Base-by-base conservation (phyloP, 2,329 filamentous ascomycete species). In the Alternaria postmessia region DNA sequence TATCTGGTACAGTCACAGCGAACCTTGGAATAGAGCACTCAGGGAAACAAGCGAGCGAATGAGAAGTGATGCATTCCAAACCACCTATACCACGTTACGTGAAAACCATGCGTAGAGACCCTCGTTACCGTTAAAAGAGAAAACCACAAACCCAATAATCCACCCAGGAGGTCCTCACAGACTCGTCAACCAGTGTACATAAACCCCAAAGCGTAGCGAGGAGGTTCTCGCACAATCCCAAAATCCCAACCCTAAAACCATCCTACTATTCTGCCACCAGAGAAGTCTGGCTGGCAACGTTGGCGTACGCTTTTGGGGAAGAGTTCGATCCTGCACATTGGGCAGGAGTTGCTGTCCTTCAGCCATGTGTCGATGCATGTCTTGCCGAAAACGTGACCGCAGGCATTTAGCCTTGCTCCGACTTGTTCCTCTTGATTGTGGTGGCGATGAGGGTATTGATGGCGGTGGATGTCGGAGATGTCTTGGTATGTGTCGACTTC, bases 371-470 rank as follows among this genome's bases (percentile, higher is more conserved):
- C 32, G 16, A 59, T 28, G 20, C 43, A 54, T 16, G 14, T 22
- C n/a, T 36, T 28, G 51, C 51, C 42, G 18, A 59, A 54, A 20
- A 43, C 16, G 26, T 59, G 42, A 1, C 51, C 26, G 43, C 43
- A 49, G 8, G 28, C 22, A 5, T 42, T 22, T 16, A 58, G 30
- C 48, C 20, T 41, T 11, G 38, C 18, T 7, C 20, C 48, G 14
- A 20, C 5, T 12, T 53, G 41, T 7, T 28, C 34, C 18, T 51
- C 54, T 42, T 24, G 1, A 8, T 42, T 12, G 39, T 42, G 39
- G 20, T 42, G 39, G 20, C 24, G 39, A 24, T 24, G 39, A 42
- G 20, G 20, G 39, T 16, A 7, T 12, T 20, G 39, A 42, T 24
- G 20, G 7, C 7, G 20, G 39, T 42, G 20, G 20, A 42, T 42